Evolutionary conservation across 257 asterid species (phyloP).

Genomic region (Capsicum pubescens): DNA sequence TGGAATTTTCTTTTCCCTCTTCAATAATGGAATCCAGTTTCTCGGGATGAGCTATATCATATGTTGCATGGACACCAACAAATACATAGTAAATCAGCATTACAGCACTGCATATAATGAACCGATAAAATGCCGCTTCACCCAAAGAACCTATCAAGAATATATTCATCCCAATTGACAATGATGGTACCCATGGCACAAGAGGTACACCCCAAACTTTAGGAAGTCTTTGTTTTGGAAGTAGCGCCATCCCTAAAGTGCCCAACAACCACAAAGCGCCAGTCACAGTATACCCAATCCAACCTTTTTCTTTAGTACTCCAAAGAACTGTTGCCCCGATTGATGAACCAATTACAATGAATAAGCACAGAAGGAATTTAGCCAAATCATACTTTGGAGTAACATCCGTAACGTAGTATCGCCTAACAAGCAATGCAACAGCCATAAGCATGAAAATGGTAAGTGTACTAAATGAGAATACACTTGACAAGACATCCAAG

Average conservation of each 20-base stretch:
- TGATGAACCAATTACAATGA: constrained; percentile 62
- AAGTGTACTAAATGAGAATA: constrained; percentile 82
- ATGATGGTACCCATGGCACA: constrained; percentile 88
- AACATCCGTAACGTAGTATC: constrained; percentile 71
- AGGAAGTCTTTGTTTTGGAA: constrained; percentile 65
- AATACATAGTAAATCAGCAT: constrained; percentile 82
- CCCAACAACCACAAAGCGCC: constrained; percentile 68
- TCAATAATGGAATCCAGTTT: constrained; percentile 35
- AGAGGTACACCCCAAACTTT: constrained; percentile 97
- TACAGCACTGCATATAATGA: constrained; percentile 69
- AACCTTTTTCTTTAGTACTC: constrained; percentile 47
- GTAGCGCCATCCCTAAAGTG: constrained; percentile 71
- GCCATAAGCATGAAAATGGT: constrained; percentile 99
- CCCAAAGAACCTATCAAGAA: constrained; percentile 93
- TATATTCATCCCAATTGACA: constrained; percentile 72
- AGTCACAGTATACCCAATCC: constrained; percentile 50
- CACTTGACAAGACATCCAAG: constrained; percentile 83
- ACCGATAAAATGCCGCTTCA: constrained; percentile 65
- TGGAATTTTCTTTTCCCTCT: constrained; percentile 39
- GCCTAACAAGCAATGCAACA: constrained; percentile 79
- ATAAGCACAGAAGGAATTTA: constrained; percentile 52
- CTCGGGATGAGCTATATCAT: constrained; percentile 69
- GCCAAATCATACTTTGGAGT: constrained; percentile 55
- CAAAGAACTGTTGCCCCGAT: constrained; percentile 63
- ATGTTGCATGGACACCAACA: constrained; percentile 91